Base-by-base conservation (phyloP, 768 basidiomycete genomes). In the Flagelloscypha sp. region DNA sequence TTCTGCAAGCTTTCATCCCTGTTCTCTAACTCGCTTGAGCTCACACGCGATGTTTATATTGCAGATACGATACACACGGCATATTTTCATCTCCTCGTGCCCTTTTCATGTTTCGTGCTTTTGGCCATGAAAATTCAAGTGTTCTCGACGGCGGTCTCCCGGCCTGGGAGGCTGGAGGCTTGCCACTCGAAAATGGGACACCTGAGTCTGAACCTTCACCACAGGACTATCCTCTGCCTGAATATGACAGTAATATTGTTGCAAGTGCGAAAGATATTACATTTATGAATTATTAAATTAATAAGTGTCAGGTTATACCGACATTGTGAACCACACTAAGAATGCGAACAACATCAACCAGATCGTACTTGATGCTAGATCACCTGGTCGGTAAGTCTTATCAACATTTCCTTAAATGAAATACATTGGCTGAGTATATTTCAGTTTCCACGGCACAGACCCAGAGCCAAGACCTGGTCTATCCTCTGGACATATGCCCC, bases 71-170 rank as follows among this genome's bases (percentile, higher is more conserved):
- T 54, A 66, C 81, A 1, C 74, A 82, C 38, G 94, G 95, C 8
- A 65, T 97, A 12, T 97, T 98, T 66, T 89, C 86, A 2, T 75
- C 89, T 15, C 93, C 95, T 36, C 76, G 95, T 40, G 88, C 89
- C 2, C 70, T 92, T 28, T 98, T 86, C 66, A 98, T 88, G 67
- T 95, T 98, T 72, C 75, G 84, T 59, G 70, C 84, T 16, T 90
- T 95, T 57, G 87, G 88, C 6, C 95, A 99, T 56, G 57, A 67
- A 21, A 79, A 79, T 28, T 87, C 90, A 6, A 87, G 84, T 42
- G 72, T 98, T 8, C 68, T 99, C 11, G 78, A 98, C 55, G 95
- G 95, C n/a, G 94, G 93, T 13, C 70, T 97, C 9, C 88, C 86
- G 21, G 63, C 73, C 25, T 94, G 87, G 86, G 64, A 75, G 40